A percentile compares a stretch with the other conserved stretches of the same genome.
phyloP scores from a whole-genome alignment of 345 rosid species.

The Kandelia obovata region DNA sequence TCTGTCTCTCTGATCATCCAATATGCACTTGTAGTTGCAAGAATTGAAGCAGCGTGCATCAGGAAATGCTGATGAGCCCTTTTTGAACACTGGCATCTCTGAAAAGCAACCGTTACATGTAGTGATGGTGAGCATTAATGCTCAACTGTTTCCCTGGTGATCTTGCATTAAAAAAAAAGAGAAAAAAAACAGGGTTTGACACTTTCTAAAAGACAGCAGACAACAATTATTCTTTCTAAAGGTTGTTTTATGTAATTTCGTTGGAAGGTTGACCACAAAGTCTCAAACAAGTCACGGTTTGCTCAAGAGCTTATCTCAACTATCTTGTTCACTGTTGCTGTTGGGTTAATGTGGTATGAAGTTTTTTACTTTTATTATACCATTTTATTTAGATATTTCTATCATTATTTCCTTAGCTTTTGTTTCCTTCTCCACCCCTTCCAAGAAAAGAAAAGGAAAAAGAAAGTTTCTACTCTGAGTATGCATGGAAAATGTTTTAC shows the following conservation, averaged over 20 bases:
- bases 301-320: conserved; percentile 92
- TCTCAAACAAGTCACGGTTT: conserved; percentile 71
- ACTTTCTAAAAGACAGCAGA: background rate
- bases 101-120: conserved; percentile 96
- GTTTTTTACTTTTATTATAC: conserved; percentile 7
- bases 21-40: conserved; percentile 62
- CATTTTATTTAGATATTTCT: background rate
- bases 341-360: conserved; percentile 80
- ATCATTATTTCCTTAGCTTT: background rate
- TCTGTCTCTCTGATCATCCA: background rate
- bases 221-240: background rate
- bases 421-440: background rate
- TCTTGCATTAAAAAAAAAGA: background rate
- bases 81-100: conserved; percentile 77
- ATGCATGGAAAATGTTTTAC: conserved; percentile 21
- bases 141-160: conserved; percentile 1
- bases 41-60: conserved; percentile 88
- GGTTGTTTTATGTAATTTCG: background rate
- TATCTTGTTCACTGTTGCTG: conserved; percentile 77
- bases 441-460: too few relatives aligned
- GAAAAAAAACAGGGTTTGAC: background rate
- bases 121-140: conserved; percentile 60
- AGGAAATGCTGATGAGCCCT: conserved; percentile 62
- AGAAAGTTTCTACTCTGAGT: conserved; percentile 17
- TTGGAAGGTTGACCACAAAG: conserved; percentile 79